Base-by-base conservation (phyloP, 2,329 filamentous ascomycete species). In the Epichloe bromicola region DNA sequence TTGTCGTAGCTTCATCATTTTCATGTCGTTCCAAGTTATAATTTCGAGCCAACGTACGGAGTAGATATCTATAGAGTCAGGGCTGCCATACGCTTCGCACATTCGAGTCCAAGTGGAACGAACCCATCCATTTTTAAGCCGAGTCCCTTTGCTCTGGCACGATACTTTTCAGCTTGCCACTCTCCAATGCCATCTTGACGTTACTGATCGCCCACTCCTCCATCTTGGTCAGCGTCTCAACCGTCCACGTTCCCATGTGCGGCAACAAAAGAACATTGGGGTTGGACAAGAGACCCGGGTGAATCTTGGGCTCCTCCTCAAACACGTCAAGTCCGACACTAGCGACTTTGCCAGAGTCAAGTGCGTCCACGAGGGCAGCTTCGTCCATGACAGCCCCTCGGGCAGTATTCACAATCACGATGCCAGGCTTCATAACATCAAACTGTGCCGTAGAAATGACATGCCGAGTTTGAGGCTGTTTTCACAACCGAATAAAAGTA, bases 181-280 rank as follows among this genome's bases (percentile, higher is more conserved):
- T 23, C 56, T 78, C 72, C 5, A 90, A 58, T 1, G 82, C 86
- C 56, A 72, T 67, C 20, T 74, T 72, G 34, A 89, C 75, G 61
- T 93, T 91, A 33, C 73, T 75, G 57, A 91, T 82, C 39, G 79
- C 76, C 82, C 82, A 88, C 61, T 81, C 75, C 67, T 91, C 87
- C 86, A 91, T 83, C 65, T 78, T 76, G 42, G 67, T 70, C 63
- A 76, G 71, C 6, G 77, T 79, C 68, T 80, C 87, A 30, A 81
- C 70, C 0, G 86, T 91, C 75, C 79, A 88, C 0, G 88, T 94
- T 0, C 88, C 88, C 85, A 94, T 86, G 65, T 94, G 88, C 48
- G 88, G 88, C 37, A 94, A 69, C 30, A 95, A 72, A 59, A 91
- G 72, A 20, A 87, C 86, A 57, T 80, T 77, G 2, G 79, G 79